phyloP scores from a whole-genome alignment of 2,329 filamentous ascomycete genomes.

The Ophiostoma novo-ulmi region DNA sequence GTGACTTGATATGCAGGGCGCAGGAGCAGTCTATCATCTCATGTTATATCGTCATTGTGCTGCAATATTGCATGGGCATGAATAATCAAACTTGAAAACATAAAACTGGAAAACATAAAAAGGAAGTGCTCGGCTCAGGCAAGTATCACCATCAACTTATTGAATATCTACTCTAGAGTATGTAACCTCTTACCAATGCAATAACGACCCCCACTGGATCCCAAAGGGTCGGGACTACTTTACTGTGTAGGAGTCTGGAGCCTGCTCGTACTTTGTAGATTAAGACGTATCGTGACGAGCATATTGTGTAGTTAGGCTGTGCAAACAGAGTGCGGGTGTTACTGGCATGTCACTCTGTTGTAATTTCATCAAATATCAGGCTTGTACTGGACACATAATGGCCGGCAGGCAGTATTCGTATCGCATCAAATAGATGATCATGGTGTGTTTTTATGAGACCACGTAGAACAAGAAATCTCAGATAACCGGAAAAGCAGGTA shows the following conservation, averaged over 20 bases:
- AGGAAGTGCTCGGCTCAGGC: too few species aligned
- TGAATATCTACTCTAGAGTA: neutral
- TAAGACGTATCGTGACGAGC: slow-evolving; percentile 5
- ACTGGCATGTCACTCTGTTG: neutral
- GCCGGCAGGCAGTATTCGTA: too few species aligned
- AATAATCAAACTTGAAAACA: too few species aligned
- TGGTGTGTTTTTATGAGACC: neutral
- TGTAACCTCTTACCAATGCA: neutral
- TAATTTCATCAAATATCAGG: neutral
- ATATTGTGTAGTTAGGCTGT: neutral
- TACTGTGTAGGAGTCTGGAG: neutral
- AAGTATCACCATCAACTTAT: neutral
- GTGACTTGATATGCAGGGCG: neutral
- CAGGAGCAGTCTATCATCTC: neutral
- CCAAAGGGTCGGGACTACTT: neutral
- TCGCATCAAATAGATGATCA: neutral
- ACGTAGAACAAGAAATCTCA: neutral
- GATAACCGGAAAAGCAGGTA: neutral
- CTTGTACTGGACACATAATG: neutral
- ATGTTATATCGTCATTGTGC: neutral
- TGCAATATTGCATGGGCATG: neutral
- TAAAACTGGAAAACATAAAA: neutral
- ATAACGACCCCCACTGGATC: slow-evolving; percentile 4
- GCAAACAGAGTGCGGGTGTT: neutral
- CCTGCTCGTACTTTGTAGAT: neutral